These are phyloP conservation scores for Rubroshorea leprosula DNA, from an alignment of 345 rosid species.

Conservation along the genomic window DNA sequence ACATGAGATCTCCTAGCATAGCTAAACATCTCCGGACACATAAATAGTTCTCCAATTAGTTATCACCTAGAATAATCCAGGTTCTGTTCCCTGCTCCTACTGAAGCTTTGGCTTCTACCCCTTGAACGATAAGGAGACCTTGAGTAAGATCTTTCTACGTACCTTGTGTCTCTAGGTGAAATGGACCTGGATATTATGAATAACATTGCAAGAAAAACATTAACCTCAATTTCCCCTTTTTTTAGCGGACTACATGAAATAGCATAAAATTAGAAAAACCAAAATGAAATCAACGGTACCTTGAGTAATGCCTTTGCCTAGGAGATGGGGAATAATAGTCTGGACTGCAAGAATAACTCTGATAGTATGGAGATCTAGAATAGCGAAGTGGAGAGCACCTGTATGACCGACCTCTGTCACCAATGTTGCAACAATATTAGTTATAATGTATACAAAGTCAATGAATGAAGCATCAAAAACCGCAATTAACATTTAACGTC, in stretches of 20 bases:
- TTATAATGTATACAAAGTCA: neutral
- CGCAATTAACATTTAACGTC: neutral
- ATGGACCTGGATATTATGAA: conserved; percentile 37
- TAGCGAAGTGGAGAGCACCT: conserved; percentile 46
- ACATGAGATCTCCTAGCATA: neutral
- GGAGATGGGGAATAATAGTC: conserved; percentile 39
- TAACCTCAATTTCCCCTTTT: neutral
- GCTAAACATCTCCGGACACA: neutral
- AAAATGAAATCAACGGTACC: conserved; percentile 22
- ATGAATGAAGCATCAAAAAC: neutral
- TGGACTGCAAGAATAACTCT: conserved; percentile 47
- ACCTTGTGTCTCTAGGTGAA: conserved; percentile 49
- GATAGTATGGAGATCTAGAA: conserved; percentile 49
- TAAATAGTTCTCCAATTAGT: neutral
- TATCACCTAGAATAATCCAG: conserved; percentile 33
- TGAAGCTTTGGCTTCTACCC: conserved; percentile 40
- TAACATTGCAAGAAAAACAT: neutral
- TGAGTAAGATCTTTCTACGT: conserved; percentile 39
- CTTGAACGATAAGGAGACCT: conserved; percentile 45
- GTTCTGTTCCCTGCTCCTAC: conserved; percentile 31
- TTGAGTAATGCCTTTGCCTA: conserved; percentile 29
- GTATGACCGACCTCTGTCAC: conserved; percentile 35
- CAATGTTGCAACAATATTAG: neutral
- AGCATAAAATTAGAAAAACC: neutral
- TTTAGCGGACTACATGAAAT: no score